Base-by-base conservation (phyloP, 768 basidiomycete genomes). In the Boletus pseudo-olivaceus region DNA sequence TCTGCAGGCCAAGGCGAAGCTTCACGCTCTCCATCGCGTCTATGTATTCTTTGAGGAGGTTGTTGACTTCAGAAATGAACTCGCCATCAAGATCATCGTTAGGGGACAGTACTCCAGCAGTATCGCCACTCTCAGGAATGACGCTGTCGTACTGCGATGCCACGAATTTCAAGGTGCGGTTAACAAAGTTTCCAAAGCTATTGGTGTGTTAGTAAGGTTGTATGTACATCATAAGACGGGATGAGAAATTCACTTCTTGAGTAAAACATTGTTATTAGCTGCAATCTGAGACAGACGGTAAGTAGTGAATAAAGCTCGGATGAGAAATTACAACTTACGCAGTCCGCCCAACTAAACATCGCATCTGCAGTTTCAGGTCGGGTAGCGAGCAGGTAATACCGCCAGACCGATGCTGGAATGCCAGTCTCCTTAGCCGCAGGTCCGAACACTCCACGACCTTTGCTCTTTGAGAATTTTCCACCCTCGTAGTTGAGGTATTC, bases 401-500 rank as follows among this genome's bases (percentile, higher is more conserved):
- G 79, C 97, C 96, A 99, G 8, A 98, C 96, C 0, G 92, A 93
- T 0, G 93, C 73, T 23, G 96, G 90, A 41, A 97, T 88, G 4
- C 93, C 93, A 3, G 97, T 96, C 55, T 97, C 92, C 65, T 83
- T 90, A 0, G 96, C 97, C 15, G 87, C 87, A 51, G 93, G 93
- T 27, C 97, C 97, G 59, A 99, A 99, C 2, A 99, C 96, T 40
- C 96, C 97, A 51, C 96, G 88, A 61, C 94, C 93, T 60, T 90
- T 85, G 65, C 93, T 94, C 75, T 99, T 99, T 39, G 94, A 97
- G 79, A 99, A 99, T 69, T 99, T 99, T 37, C 95, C 95, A 27
- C 93, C 92, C 69, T 99, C 97, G 71, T 98, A 98, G 66, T 98
- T 98, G 61, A 98, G 77, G 69, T 95, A 98, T 70, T 99, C 96